Percentiles rank a stretch among this genome's conserved stretches.
Conservation (phyloP, 768 basidiomycete species). For the Serendipita vermifera region DNA sequence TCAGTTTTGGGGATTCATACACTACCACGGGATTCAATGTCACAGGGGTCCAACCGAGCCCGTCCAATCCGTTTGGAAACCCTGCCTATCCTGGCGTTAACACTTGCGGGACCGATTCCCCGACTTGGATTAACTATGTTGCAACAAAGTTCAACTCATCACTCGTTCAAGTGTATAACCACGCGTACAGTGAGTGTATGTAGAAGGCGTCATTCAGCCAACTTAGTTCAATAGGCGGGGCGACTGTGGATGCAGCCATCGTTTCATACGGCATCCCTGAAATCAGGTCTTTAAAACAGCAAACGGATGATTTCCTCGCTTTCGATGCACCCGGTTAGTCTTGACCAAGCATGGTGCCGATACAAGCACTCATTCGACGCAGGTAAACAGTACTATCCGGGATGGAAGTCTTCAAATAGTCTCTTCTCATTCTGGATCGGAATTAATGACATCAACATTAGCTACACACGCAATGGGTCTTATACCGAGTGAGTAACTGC, state of each 20-base stretch:
- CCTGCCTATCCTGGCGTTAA: conserved; percentile 41
- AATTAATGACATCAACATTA: conserved; percentile 48
- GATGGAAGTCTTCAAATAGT: conserved; percentile 44
- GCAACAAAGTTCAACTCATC: conserved; percentile 43
- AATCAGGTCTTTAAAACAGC: conserved; percentile 37
- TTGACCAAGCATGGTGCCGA: no score
- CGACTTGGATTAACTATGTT: conserved; percentile 49
- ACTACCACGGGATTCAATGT: not conserved
- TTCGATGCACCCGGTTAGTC: conserved; percentile 22
- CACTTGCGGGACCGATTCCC: conserved; percentile 36
- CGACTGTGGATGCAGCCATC: no score
- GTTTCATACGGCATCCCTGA: conserved; percentile 3
- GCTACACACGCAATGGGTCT: conserved; percentile 35
- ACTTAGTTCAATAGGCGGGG: no score
- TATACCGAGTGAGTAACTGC: conserved; percentile 32
- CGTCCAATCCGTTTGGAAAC: conserved; percentile 40
- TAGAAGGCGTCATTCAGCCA: no score
- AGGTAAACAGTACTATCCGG: conserved; percentile 36
- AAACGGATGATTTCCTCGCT: conserved; percentile 45
- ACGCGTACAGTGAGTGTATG: conserved; percentile 54
- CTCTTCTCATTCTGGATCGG: conserved; percentile 62
- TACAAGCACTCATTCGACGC: no score
- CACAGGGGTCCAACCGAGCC: conserved; percentile 29
- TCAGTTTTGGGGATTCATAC: conserved; percentile 35
- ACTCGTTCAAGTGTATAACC: conserved; percentile 45